Percentiles rank a stretch among this genome's conserved stretches.
Evolutionary conservation across 23 red algal genomes (phyloP).

Genomic region (Pyropia yezoensis): DNA sequence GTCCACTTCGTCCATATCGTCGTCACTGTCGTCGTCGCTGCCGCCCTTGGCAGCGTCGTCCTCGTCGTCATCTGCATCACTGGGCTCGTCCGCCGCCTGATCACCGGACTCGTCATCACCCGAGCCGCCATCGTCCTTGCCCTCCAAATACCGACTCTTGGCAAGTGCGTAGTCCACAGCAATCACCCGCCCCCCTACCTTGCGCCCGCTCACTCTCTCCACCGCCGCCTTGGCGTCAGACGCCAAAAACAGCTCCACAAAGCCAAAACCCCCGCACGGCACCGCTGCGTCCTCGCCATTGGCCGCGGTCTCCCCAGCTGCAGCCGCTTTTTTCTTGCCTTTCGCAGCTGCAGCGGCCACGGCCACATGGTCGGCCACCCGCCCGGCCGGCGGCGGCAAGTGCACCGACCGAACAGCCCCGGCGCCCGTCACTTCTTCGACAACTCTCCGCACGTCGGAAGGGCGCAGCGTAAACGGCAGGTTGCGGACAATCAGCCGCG

Average conservation of each 20-base stretch:
- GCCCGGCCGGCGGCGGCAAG: conserved; percentile 4
- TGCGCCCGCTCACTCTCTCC: conserved; percentile 31
- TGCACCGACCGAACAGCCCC: conserved; percentile 11
- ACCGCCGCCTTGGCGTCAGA: conserved; percentile 45
- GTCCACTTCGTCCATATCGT: not conserved
- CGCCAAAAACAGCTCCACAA: conserved; percentile 68
- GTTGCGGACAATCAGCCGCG: conserved; percentile 53
- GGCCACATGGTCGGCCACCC: not conserved
- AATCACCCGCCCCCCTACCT: conserved; percentile 46
- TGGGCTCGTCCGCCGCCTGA: no score
- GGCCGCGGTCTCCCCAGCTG: not conserved
- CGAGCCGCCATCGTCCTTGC: no score
- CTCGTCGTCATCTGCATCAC: not conserved
- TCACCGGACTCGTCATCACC: no score
- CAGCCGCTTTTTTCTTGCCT: not conserved
- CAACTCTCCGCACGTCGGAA: conserved; percentile 1
- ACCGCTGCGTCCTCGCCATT: not conserved
- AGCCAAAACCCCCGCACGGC: conserved; percentile 47
- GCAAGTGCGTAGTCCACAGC: conserved; percentile 72
- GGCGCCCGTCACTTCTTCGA: conserved; percentile 16
- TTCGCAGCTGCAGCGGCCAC: not conserved
- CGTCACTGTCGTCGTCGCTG: conserved; percentile 3
- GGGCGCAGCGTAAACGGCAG: conserved; percentile 27
- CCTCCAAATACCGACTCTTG: conserved; percentile 36
- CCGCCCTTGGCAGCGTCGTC: not conserved